phyloP scores from a whole-genome alignment of 2,329 filamentous ascomycete species.

The Aspergillus sp. region DNA sequence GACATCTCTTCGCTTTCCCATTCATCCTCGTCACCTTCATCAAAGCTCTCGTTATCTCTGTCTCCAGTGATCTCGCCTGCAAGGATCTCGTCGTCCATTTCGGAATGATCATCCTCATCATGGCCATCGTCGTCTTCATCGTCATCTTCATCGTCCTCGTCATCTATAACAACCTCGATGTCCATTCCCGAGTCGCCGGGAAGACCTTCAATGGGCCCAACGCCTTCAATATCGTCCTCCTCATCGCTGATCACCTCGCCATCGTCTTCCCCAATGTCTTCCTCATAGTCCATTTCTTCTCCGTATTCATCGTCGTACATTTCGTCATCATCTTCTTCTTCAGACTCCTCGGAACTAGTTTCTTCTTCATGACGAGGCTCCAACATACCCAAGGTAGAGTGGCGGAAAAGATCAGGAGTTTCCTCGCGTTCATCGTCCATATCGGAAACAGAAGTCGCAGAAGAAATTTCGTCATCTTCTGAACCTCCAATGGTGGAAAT shows the following conservation, averaged over 20 bases:
- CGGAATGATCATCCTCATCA: conserved; percentile 60
- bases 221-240: conserved; percentile 76
- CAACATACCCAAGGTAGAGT: conserved; percentile 92
- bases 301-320: conserved; percentile 91
- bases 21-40: conserved; percentile 48
- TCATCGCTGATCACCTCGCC: conserved; percentile 89
- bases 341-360: conserved; percentile 68
- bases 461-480: conserved; percentile 84
- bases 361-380: conserved; percentile 80
- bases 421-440: conserved; percentile 85
- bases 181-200: conserved; percentile 63
- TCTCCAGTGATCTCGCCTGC: conserved; percentile 57
- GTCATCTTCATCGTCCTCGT: conserved; percentile 66
- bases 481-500: conserved; percentile 67
- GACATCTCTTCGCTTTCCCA: conserved; percentile 52
- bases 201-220: conserved; percentile 69
- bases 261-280: conserved; percentile 74
- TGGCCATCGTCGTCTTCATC: conserved; percentile 62
- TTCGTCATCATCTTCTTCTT: conserved; percentile 77
- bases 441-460: conserved; percentile 85
- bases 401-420: conserved; percentile 94
- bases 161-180: conserved; percentile 86
- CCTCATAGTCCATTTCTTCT: conserved; percentile 90
- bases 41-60: conserved; percentile 53
- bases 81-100: conserved; percentile 57